Evolutionary conservation across 2,329 filamentous ascomycete species (phyloP), one percentile per base, ranked within the genome.

Genomic region (Metarhizium sp.): DNA sequence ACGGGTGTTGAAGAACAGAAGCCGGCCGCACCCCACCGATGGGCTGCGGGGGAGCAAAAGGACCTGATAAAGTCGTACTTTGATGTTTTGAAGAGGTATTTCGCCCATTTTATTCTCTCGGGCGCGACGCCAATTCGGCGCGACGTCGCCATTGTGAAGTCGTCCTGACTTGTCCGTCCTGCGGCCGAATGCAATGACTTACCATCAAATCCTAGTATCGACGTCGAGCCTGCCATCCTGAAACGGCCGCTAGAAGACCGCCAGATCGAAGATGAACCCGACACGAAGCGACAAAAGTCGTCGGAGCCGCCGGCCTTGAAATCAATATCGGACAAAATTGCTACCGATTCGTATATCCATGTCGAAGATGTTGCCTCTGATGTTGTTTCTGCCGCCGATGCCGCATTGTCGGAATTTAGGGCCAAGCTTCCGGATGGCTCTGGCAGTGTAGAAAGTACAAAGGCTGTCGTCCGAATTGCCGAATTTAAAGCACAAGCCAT

Each of bases 311-410:
- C 67, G 38, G 63, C 70, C 40, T 59, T 61, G n/a, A 62, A 62
- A 18, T 78, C 75, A 58, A 78, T 85, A 58, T 70, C 75, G 56
- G 78, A 81, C 61, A 84, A 82, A 71, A 72, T 80, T 52, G 66
- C 70, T 29, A 70, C 73, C 51, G 74, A 77, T 60, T 67, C 66
- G 36, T 86, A 87, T 65, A 75, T 76, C 30, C 78, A 80, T 59
- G 71, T 91, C 48, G 85, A 88, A 32, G 82, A 87, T 58, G 73
- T 89, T 46, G 79, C 87, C 16, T 68, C 75, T 52, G 84, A 86
- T 58, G 67, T 86, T 46, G 72, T 76, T 62, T 63, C 71, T 34
- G 74, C 74, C 58, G 72, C 79, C 60, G 67, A 77, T 58, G 67
- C 76, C 60, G 75, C 78, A 40, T 62, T 81, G 48, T 72, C 72